phyloP scores from a whole-genome alignment of 2,329 filamentous ascomycete species.

The Cercospora janseana region DNA sequence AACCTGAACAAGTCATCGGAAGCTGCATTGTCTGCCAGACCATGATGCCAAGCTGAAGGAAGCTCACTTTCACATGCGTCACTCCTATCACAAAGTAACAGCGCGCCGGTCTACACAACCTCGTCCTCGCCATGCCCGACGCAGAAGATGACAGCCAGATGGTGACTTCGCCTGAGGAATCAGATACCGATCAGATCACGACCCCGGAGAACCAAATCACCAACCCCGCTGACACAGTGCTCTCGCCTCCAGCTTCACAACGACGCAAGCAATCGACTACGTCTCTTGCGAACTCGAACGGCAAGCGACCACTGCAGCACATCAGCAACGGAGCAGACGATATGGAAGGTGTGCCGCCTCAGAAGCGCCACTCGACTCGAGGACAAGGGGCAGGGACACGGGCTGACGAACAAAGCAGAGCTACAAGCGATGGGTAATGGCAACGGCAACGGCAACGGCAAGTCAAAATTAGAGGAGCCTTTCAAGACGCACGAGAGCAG shows the following conservation, averaged over 20 bases:
- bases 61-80: constrained; percentile 5
- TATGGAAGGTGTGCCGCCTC: constrained; percentile 21
- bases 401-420: constrained; percentile 15
- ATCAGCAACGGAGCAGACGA: constrained; percentile 37
- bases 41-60: constrained; percentile 5
- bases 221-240: constrained; percentile 42
- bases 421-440: constrained; percentile 27
- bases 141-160: constrained; percentile 58
- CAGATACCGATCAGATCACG: constrained; percentile 37
- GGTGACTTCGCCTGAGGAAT: constrained; percentile 42
- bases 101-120: too few relatives aligned
- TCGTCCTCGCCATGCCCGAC: constrained; percentile 40
- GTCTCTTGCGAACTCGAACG: constrained; percentile 38
- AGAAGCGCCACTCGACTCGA: background rate
- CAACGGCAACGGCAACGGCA: constrained; percentile 26
- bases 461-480: constrained; percentile 23
- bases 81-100: too few relatives aligned
- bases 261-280: constrained; percentile 29
- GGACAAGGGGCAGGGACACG: background rate
- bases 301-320: constrained; percentile 39
- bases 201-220: constrained; percentile 43
- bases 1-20: too few relatives aligned
- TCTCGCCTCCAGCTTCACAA: constrained; percentile 57
- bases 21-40: too few relatives aligned
- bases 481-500: constrained; percentile 33